Evolutionary conservation across 2,329 filamentous ascomycete species (phyloP).

Genomic region (Monilinia laxa): DNA sequence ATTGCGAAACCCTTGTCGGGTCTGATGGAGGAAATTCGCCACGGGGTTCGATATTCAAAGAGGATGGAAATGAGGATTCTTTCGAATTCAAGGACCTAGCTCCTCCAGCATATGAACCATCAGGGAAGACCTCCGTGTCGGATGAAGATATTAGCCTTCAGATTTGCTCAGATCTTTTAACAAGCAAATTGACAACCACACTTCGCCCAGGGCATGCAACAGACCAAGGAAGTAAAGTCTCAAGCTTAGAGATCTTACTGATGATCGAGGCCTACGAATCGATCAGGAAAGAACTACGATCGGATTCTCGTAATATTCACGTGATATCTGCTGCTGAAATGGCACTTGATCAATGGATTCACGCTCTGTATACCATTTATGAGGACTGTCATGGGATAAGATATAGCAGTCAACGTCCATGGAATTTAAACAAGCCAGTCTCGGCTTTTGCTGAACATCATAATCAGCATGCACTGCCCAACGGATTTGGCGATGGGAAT

Average conservation of each 20-base stretch:
- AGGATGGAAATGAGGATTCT: background rate
- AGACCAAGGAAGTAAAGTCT: constrained; percentile 28
- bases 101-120: background rate
- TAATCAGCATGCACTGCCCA: no score
- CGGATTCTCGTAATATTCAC: constrained; percentile 26
- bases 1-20: constrained; percentile 27
- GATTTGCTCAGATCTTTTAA: constrained; percentile 37
- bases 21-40: constrained; percentile 25
- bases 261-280: constrained; percentile 40
- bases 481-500: background rate
- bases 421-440: background rate
- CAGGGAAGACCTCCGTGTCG: constrained; percentile 8
- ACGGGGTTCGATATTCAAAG: constrained; percentile 3
- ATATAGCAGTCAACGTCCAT: background rate
- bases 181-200: constrained; percentile 33
- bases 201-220: constrained; percentile 30
- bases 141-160: constrained; percentile 34
- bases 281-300: constrained; percentile 29
- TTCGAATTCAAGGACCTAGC: background rate
- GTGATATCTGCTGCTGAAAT: constrained; percentile 27
- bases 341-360: constrained; percentile 36
- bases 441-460: background rate
- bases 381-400: constrained; percentile 24
- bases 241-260: constrained; percentile 37
- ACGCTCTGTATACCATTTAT: constrained; percentile 37